Evolutionary conservation across 2,329 filamentous ascomycete genomes (phyloP), one percentile per base, ranked within the genome.

Genomic region (Epichloe coenophiala): DNA sequence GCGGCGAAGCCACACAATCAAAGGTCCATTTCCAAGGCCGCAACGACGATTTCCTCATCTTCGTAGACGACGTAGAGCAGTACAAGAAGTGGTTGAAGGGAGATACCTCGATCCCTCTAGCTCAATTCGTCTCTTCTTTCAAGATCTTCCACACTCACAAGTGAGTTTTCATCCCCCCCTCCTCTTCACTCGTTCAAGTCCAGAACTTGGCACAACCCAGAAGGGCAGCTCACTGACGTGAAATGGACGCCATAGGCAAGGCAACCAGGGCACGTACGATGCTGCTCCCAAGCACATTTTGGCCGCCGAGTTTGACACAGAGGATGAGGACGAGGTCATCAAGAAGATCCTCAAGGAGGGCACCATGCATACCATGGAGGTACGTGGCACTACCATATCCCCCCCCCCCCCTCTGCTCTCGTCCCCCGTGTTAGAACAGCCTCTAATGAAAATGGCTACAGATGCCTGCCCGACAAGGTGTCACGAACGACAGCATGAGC

Each of bases 101-200:
- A 5, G 91, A 97, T 73, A 82, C 80, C 64, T 83, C 78, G 33
- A 73, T 93, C 33, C 86, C 93, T 38, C 72, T 97, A 45, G 78
- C 86, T 2, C 83, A 96, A 61, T 90, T 98, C 51, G 78, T 97
- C 51, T 88, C 83, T 52, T 77, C 85, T 7, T 97, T 88, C 76
- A 87, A 95, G 76, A 76, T 98, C 63, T 95, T 95, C 63, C 73
- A 85, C 42, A 95, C 89, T 37, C 86, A 94, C 74, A 86, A 84
- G 90, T 96, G 77, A 72, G 86, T 73, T 45, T 13, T 4, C 1
- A n/a, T 7, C 3, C 17, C 17, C 19, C 21, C 21, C 3, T 15
- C 31, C 46, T 21, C 31, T 44, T 39, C 4, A 40, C 40, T 23
- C 33, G 11, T 12, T 48, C 33, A 17, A 17, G 17, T 17, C 50